Percentiles rank a stretch among this genome's conserved stretches.
Conservation (phyloP, 192 early-diverging fungal species). For the Thoreauomyces humboldtii region DNA sequence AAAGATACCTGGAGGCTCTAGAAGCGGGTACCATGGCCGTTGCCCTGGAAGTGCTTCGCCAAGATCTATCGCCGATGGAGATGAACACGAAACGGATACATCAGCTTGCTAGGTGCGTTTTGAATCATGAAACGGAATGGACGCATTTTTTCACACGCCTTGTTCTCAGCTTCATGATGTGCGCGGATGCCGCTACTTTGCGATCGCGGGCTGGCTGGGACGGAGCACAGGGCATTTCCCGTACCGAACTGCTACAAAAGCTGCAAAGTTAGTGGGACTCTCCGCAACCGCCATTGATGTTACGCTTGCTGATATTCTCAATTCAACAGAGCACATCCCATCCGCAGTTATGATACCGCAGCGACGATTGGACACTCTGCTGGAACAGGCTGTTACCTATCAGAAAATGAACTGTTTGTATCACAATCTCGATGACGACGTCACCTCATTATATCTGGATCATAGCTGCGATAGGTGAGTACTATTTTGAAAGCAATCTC, state of each 20-base stretch:
- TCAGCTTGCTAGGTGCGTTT: constrained; percentile 64
- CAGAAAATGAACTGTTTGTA: constrained; percentile 81
- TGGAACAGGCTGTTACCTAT: constrained; percentile 73
- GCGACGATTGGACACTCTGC: constrained; percentile 75
- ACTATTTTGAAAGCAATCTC: too few relatives aligned
- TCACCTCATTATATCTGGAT: constrained; percentile 66
- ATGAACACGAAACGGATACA: constrained; percentile 70
- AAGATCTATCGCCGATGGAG: constrained; percentile 74
- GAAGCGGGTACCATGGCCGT: constrained; percentile 65
- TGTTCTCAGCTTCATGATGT: constrained; percentile 73
- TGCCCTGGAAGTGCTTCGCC: constrained; percentile 75
- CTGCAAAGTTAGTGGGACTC: constrained; percentile 64
- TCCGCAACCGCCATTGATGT: too few relatives aligned
- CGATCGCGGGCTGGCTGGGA: constrained; percentile 73
- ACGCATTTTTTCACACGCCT: background rate
- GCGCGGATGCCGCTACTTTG: constrained; percentile 63
- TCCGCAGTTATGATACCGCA: constrained; percentile 85
- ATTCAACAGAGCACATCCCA: constrained; percentile 62
- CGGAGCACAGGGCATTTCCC: constrained; percentile 70
- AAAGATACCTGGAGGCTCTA: constrained; percentile 89
- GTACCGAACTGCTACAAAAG: constrained; percentile 56
- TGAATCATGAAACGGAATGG: background rate
- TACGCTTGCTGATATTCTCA: background rate
- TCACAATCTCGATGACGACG: constrained; percentile 65
- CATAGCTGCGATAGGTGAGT: constrained; percentile 72